phyloP scores from a whole-genome alignment of 129 eudicot species.

The Flaveria brownii region DNA sequence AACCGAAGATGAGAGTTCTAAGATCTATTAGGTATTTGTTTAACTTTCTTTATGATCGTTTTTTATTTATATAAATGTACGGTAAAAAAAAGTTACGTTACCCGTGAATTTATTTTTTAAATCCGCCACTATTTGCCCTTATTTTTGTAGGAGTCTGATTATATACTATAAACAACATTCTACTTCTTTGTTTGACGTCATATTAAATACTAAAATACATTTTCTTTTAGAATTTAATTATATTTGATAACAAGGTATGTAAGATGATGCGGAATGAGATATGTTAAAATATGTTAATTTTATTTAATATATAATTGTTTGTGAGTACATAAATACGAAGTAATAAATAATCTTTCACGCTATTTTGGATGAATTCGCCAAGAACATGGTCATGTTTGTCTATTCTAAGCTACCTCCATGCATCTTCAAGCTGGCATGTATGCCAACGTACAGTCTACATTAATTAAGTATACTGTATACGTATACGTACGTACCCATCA shows the following conservation, averaged over 20 bases:
- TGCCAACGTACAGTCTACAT: slow-evolving; percentile 29
- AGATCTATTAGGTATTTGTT: too few relatives aligned
- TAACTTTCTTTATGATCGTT: too few relatives aligned
- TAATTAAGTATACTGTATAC: background rate
- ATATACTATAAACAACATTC: background rate
- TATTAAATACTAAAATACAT: background rate
- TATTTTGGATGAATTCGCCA: slow-evolving; percentile 23
- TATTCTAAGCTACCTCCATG: slow-evolving; percentile 36
- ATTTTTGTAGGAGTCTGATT: background rate
- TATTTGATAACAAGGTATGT: background rate
- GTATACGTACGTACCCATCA: slow-evolving; percentile 16
- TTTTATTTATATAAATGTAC: too few relatives aligned
- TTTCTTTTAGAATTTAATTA: background rate
- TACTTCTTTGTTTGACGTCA: background rate
- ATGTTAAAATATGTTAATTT: slow-evolving; percentile 3
- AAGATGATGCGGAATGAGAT: background rate
- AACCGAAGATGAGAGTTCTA: too few relatives aligned
- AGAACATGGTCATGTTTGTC: slow-evolving; percentile 38
- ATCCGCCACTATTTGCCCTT: too few relatives aligned
- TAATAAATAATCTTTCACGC: background rate
- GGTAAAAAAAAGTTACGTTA: too few relatives aligned
- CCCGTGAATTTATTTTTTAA: too few relatives aligned
- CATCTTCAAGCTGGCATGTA: slow-evolving; percentile 33
- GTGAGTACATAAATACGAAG: background rate
- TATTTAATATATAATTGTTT: background rate